Conservation (phyloP, 495 filamentous ascomycete genomes). For the Penicillium paxilli region DNA sequence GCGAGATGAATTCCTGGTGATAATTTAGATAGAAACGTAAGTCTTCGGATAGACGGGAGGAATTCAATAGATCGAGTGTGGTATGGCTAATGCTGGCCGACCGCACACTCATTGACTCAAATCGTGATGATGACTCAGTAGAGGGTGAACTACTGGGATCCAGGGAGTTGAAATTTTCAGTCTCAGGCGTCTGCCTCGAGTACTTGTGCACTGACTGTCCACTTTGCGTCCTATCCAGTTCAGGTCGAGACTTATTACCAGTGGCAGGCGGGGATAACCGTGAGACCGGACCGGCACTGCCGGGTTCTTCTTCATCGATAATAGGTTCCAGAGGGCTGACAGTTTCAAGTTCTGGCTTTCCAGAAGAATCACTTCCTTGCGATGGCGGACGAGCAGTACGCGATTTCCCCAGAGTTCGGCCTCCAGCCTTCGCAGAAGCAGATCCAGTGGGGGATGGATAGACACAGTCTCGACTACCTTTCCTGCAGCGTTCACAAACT, state of each 20-base stretch:
- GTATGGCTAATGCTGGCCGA: constrained; percentile 34
- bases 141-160: constrained; percentile 47
- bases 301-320: constrained; percentile 57
- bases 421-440: constrained; percentile 35
- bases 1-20: constrained; percentile 69
- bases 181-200: constrained; percentile 34
- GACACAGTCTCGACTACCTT: constrained; percentile 79
- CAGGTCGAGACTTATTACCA: constrained; percentile 21
- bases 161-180: constrained; percentile 28
- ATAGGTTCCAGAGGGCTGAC: constrained; percentile 59
- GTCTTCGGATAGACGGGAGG: constrained; percentile 59
- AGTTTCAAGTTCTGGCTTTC: constrained; percentile 44
- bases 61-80: constrained; percentile 29
- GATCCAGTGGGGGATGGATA: constrained; percentile 70
- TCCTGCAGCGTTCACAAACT: constrained; percentile 83
- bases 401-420: constrained; percentile 44
- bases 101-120: constrained; percentile 35
- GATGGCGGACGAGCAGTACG: constrained; percentile 43
- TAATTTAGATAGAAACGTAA: constrained; percentile 78
- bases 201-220: constrained; percentile 42
- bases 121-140: constrained; percentile 39
- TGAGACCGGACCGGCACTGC: constrained; percentile 26
- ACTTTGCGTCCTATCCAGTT: constrained; percentile 32
- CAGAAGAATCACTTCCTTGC: constrained; percentile 51
- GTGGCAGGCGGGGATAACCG: constrained; percentile 28